Conservation (phyloP, 2,329 filamentous ascomycete genomes). For the Diaporthe citriasiana region DNA sequence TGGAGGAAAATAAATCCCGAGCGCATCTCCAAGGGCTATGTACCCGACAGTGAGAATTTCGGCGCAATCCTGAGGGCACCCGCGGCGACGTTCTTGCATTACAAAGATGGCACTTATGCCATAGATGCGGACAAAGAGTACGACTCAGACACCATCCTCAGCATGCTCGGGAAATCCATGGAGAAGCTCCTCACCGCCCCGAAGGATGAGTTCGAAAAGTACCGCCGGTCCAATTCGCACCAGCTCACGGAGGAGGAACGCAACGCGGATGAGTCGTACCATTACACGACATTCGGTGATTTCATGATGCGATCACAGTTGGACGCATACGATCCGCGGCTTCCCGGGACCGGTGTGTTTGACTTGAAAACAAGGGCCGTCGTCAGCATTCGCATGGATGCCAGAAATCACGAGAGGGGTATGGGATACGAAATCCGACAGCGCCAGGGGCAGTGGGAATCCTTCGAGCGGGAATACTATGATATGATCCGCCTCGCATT, state of each 20-base stretch:
- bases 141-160: conserved; percentile 87
- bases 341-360: conserved; percentile 94
- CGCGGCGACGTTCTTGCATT: conserved; percentile 84
- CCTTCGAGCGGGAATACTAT: conserved; percentile 94
- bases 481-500: conserved; percentile 97
- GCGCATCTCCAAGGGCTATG: conserved; percentile 78
- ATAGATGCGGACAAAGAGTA: conserved; percentile 97
- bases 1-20: conserved; percentile 81
- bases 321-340: conserved; percentile 86
- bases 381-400: conserved; percentile 90
- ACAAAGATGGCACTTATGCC: conserved; percentile 88
- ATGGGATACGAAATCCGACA: conserved; percentile 88
- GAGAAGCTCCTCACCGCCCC: conserved; percentile 92
- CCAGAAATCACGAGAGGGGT: conserved; percentile 78
- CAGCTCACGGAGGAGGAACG: conserved; percentile 80
- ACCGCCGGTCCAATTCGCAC: conserved; percentile 77
- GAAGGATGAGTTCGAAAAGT: conserved; percentile 87
- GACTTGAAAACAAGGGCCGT: conserved; percentile 97
- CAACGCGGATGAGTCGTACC: conserved; percentile 81
- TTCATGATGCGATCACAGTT: conserved; percentile 96
- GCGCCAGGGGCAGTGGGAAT: conserved; percentile 85
- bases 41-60: conserved; percentile 73
- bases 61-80: conserved; percentile 81
- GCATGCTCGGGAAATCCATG: conserved; percentile 94
- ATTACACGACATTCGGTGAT: conserved; percentile 88